Conservation (phyloP, 2,329 filamentous ascomycete genomes). For the Cladophialophora bantiana region DNA sequence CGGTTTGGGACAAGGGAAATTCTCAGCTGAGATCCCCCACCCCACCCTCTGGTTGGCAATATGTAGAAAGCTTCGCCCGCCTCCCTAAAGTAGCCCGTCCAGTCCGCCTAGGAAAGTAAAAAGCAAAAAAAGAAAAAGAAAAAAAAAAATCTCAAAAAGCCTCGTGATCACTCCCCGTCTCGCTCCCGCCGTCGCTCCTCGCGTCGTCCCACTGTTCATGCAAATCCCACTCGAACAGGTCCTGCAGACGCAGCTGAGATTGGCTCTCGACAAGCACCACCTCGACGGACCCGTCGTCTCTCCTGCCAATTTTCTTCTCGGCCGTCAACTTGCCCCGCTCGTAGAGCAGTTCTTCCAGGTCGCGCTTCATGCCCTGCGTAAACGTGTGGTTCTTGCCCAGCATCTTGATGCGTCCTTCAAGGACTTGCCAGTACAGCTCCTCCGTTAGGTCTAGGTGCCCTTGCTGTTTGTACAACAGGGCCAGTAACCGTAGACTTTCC, state of each 20-base stretch:
- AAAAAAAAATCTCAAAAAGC: slow-evolving; percentile 25
- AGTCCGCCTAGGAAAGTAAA: not conserved
- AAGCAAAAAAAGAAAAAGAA: not conserved
- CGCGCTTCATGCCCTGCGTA: slow-evolving; percentile 32
- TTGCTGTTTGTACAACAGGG: slow-evolving; percentile 25
- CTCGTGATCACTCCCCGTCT: slow-evolving; percentile 26
- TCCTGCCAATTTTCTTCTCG: slow-evolving; percentile 4
- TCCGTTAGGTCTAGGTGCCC: slow-evolving; percentile 25
- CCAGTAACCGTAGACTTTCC: slow-evolving; percentile 32
- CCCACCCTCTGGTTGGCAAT: too few species aligned
- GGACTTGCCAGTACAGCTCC: slow-evolving; percentile 34
- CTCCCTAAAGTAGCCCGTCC: not conserved
- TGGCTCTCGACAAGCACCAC: slow-evolving; percentile 16
- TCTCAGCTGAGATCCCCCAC: too few species aligned
- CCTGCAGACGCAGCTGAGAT: slow-evolving; percentile 30
- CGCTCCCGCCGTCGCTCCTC: slow-evolving; percentile 17
- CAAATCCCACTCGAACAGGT: slow-evolving; percentile 35
- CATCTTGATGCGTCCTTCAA: slow-evolving; percentile 38
- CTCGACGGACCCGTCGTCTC: not conserved
- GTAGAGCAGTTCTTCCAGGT: slow-evolving; percentile 28
- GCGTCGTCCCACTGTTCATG: slow-evolving; percentile 29
- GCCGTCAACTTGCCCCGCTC: slow-evolving; percentile 32
- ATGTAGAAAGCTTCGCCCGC: too few species aligned
- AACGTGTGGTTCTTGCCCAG: slow-evolving; percentile 34
- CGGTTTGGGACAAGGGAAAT: too few species aligned